A percentile compares a stretch with the other conserved stretches of the same genome.
phyloP scores from a whole-genome alignment of 139 green algal genomes.

The Eudorina sp. region DNA sequence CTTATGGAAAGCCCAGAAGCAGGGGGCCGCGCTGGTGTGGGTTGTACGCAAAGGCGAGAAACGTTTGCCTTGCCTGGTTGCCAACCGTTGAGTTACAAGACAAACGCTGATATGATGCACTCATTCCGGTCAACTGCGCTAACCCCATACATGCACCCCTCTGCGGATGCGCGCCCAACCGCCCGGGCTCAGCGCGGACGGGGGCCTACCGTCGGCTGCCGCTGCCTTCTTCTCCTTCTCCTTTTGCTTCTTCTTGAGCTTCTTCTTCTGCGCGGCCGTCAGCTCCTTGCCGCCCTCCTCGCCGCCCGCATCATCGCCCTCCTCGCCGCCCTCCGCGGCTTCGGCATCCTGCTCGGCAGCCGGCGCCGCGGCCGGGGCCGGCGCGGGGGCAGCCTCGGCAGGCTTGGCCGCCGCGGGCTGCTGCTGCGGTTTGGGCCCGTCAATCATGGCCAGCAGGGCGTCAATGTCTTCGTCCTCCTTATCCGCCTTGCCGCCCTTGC shows the following conservation, averaged over 20 bases:
- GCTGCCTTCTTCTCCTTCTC: constrained; percentile 82
- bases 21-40: too few relatives aligned
- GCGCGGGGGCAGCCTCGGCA: constrained; percentile 33
- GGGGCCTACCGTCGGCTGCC: constrained; percentile 36
- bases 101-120: too few relatives aligned
- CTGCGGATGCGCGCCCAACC: too few relatives aligned
- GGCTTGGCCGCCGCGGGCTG: constrained; percentile 38
- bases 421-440: constrained; percentile 62
- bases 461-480: constrained; percentile 81
- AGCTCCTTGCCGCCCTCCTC: constrained; percentile 70
- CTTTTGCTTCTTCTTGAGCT: constrained; percentile 89
- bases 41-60: too few relatives aligned
- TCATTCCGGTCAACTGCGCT: too few relatives aligned
- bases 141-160: too few relatives aligned
- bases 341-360: constrained; percentile 33
- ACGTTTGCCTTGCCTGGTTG: too few relatives aligned
- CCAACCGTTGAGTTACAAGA: too few relatives aligned
- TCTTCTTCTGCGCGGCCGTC: constrained; percentile 87
- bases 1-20: too few relatives aligned
- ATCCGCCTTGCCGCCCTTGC: constrained; percentile 46
- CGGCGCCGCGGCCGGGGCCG: constrained; percentile 34
- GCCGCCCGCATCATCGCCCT: constrained; percentile 37
- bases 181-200: not conserved
- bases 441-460: constrained; percentile 77
- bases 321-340: constrained; percentile 53